Conservation (phyloP, 2,329 filamentous ascomycete genomes). For the Alternaria novae-zelandiae region DNA sequence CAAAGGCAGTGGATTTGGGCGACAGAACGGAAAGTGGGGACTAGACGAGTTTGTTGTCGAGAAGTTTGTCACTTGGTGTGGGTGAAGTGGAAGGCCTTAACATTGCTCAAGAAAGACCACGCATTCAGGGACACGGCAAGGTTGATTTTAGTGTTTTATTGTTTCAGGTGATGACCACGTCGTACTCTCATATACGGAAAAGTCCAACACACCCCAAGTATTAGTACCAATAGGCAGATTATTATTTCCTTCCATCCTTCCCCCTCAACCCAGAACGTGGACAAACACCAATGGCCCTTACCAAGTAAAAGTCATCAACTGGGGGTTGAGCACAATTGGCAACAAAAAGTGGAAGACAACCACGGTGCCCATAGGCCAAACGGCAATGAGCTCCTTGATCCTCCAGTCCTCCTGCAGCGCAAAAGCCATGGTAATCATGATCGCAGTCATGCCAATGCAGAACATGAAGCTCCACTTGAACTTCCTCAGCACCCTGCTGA, state of each 20-base stretch:
- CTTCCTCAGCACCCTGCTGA: slow-evolving; percentile 77
- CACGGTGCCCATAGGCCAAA: slow-evolving; percentile 75
- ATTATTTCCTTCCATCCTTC: neutral
- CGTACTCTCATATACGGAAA: neutral
- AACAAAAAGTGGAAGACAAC: slow-evolving; percentile 71
- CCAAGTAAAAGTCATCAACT: slow-evolving; percentile 80
- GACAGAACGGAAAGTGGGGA: slow-evolving; percentile 52
- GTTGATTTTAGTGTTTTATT: neutral
- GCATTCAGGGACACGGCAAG: neutral
- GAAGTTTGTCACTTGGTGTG: slow-evolving; percentile 45
- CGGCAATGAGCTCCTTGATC: slow-evolving; percentile 64
- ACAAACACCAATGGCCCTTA: slow-evolving; percentile 45
- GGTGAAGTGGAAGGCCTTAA: slow-evolving; percentile 2
- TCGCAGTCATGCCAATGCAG: slow-evolving; percentile 63
- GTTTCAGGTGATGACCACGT: neutral
- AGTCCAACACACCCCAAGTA: neutral
- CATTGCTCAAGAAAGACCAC: neutral
- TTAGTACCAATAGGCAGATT: neutral
- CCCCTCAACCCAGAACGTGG: neutral
- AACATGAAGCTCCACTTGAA: slow-evolving; percentile 73
- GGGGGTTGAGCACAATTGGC: slow-evolving; percentile 77
- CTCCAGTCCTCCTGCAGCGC: slow-evolving; percentile 68
- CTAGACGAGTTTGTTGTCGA: slow-evolving; percentile 52
- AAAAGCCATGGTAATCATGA: slow-evolving; percentile 69
- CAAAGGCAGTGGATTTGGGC: slow-evolving; percentile 54